Conservation (phyloP, 2,329 filamentous ascomycete genomes). For the Paracorniculantispora psalliotae region DNA sequence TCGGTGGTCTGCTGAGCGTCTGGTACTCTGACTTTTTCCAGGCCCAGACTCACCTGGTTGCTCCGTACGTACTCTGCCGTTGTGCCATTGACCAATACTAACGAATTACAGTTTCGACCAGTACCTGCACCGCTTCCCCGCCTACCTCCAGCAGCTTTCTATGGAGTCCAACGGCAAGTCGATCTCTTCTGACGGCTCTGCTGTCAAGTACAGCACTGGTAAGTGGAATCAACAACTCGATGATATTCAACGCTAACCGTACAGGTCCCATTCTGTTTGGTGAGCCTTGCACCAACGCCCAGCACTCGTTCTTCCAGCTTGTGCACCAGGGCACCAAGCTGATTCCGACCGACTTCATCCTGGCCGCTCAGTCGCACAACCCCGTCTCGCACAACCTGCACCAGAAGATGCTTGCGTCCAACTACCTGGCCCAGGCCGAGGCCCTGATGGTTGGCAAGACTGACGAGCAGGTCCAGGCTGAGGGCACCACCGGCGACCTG, state of each 20-base stretch:
- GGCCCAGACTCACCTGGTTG: constrained; percentile 94
- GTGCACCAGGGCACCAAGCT: constrained; percentile 99
- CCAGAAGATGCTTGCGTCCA: constrained; percentile 92
- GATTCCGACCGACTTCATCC: constrained; percentile 96
- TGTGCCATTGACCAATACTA: background rate
- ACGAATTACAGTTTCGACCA: constrained; percentile 72
- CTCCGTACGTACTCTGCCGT: constrained; percentile 61
- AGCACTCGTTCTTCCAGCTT: constrained; percentile 99
- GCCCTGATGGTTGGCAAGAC: constrained; percentile 90
- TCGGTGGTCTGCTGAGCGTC: constrained; percentile 89
- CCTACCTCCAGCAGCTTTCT: constrained; percentile 96
- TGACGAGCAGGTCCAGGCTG: constrained; percentile 69
- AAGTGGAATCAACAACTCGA: constrained; percentile 15
- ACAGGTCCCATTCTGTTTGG: constrained; percentile 83
- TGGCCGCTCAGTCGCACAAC: constrained; percentile 96
- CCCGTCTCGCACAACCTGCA: constrained; percentile 87
- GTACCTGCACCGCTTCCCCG: constrained; percentile 97
- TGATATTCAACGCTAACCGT: constrained; percentile 17
- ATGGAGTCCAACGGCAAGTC: constrained; percentile 99
- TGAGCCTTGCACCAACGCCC: constrained; percentile 96
- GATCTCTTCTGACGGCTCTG: constrained; percentile 79
- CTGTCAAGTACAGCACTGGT: constrained; percentile 95
- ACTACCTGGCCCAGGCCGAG: constrained; percentile 87
- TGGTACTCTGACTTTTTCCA: constrained; percentile 99
- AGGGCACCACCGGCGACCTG: constrained; percentile 67